phyloP scores from a whole-genome alignment of 2,329 filamentous ascomycete genomes.

The Teratosphaeria viscida region DNA sequence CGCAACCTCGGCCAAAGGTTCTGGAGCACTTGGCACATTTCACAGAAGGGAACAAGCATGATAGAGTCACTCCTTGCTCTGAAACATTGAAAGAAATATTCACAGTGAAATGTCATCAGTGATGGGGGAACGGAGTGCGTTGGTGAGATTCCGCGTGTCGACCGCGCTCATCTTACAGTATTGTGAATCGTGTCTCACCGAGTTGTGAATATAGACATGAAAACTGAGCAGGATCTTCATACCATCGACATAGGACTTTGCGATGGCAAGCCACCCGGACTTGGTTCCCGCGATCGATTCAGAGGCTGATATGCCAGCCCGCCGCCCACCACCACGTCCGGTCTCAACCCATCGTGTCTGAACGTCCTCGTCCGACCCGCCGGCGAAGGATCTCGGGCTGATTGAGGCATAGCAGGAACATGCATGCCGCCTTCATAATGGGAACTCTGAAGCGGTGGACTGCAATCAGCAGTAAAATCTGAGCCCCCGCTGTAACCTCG shows the following conservation, averaged over 20 bases:
- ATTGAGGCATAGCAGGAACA: slow-evolving; percentile 4
- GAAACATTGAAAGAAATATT: no score
- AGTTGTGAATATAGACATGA: neutral
- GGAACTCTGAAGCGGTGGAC: neutral
- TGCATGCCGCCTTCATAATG: neutral
- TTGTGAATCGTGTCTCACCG: neutral
- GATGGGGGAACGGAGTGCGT: no score
- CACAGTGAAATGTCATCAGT: no score
- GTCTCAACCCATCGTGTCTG: slow-evolving; percentile 3
- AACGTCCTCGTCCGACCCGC: slow-evolving; percentile 5
- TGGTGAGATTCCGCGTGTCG: no score
- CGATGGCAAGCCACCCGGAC: slow-evolving; percentile 1
- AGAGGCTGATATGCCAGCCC: slow-evolving; percentile 3
- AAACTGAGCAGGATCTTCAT: neutral
- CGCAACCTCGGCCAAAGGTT: neutral
- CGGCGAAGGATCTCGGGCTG: slow-evolving; percentile 5
- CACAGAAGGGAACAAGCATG: neutral
- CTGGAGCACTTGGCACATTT: neutral
- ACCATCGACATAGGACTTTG: neutral
- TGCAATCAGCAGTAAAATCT: slow-evolving; percentile 4
- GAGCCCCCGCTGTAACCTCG: slow-evolving; percentile 2
- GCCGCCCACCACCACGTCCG: neutral
- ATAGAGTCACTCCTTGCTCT: neutral
- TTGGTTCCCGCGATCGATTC: slow-evolving; percentile 1
- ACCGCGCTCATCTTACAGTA: neutral